These are phyloP conservation scores for Sutorius australiensis DNA, from an alignment of 768 basidiomycete genomes.

Conservation along the genomic window DNA sequence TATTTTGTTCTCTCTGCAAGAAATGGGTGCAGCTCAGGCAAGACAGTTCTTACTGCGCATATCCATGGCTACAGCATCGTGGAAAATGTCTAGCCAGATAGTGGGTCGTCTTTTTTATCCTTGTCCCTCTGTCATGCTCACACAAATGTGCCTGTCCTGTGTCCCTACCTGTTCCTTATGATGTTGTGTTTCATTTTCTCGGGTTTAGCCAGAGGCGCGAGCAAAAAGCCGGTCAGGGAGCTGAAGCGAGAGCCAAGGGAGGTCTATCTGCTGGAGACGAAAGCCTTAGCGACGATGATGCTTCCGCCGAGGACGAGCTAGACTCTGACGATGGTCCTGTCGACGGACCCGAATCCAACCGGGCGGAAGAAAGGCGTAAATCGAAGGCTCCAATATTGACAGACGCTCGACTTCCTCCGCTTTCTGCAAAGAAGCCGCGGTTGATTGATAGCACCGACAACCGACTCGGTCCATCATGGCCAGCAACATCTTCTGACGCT, in stretches of 20 bases:
- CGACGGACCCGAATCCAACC: slow-evolving; percentile 21
- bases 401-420: slow-evolving; percentile 17
- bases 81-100: slow-evolving; percentile 69
- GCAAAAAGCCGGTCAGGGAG: slow-evolving; percentile 53
- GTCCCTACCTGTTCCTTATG: slow-evolving; percentile 2
- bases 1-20: slow-evolving; percentile 70
- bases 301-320: slow-evolving; percentile 32
- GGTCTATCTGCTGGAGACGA: slow-evolving; percentile 27
- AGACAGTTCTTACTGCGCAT: slow-evolving; percentile 75
- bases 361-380: slow-evolving; percentile 25
- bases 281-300: slow-evolving; percentile 29
- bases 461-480: slow-evolving; percentile 21
- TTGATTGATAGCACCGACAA: slow-evolving; percentile 13
- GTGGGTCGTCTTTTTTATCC: slow-evolving; percentile 40
- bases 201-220: slow-evolving; percentile 49
- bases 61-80: slow-evolving; percentile 78
- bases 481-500: slow-evolving; percentile 16
- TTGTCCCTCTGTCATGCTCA: slow-evolving; percentile 6
- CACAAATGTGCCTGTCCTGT: slow-evolving; percentile 1
- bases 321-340: slow-evolving; percentile 34
- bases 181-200: neutral
- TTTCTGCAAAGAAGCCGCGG: slow-evolving; percentile 25
- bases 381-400: slow-evolving; percentile 19
- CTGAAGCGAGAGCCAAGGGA: slow-evolving; percentile 40
- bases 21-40: slow-evolving; percentile 84